A percentile compares a stretch with the other conserved stretches of the same genome.
phyloP scores from a whole-genome alignment of 768 basidiomycete genomes.

The Trametes cinnabarina region DNA sequence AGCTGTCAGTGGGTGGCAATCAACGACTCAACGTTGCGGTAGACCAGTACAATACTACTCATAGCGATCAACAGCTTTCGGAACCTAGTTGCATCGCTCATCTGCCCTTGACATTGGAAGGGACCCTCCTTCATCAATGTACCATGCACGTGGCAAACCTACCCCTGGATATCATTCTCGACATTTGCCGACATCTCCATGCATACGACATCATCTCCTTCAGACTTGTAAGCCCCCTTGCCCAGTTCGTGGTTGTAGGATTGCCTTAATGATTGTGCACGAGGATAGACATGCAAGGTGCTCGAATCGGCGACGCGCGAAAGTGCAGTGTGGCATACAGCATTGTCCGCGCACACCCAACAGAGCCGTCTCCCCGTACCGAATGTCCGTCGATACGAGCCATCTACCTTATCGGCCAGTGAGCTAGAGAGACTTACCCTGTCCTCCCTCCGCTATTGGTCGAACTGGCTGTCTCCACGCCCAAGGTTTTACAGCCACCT shows the following conservation, averaged over 20 bases:
- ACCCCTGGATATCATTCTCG: conserved; percentile 49
- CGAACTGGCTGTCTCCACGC: conserved; percentile 47
- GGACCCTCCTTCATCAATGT: background rate
- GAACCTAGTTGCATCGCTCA: no score
- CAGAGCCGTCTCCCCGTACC: conserved; percentile 48
- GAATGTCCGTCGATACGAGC: conserved; percentile 28
- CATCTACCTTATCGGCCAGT: conserved; percentile 37
- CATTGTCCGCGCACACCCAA: conserved; percentile 43
- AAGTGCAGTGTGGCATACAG: conserved; percentile 48
- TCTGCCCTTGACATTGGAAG: no score
- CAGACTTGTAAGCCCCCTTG: conserved; percentile 41
- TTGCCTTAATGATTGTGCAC: background rate
- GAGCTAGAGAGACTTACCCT: conserved; percentile 45
- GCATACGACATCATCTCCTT: conserved; percentile 43
- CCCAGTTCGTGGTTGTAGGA: background rate
- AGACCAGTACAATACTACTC: no score
- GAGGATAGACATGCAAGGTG: conserved; percentile 44
- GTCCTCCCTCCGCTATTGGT: conserved; percentile 42
- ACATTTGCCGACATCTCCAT: conserved; percentile 42
- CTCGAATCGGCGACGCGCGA: conserved; percentile 44
- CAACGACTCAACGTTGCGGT: no score
- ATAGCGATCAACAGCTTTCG: no score
- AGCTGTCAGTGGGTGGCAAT: no score
- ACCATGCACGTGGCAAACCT: conserved; percentile 26
- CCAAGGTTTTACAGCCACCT: conserved; percentile 34